These are phyloP conservation scores for Globisporangium iwayamae DNA, from an alignment of 352 stramenopile species.

Conservation along the genomic window DNA sequence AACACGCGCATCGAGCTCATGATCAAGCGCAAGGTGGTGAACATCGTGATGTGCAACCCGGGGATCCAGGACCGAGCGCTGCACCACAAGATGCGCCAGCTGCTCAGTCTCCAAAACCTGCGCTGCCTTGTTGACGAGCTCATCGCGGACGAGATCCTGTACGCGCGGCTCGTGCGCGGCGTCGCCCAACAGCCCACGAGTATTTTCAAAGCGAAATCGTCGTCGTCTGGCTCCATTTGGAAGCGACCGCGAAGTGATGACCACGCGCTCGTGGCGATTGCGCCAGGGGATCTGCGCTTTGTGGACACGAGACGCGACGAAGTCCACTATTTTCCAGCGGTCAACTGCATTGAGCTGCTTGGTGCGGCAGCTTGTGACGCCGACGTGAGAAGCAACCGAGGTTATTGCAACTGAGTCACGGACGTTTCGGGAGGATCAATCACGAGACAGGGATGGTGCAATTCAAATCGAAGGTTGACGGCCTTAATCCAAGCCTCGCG, in stretches of 20 bases:
- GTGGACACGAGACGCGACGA: slow-evolving; percentile 44
- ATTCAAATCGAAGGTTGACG: background rate
- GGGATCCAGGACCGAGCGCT: slow-evolving; percentile 59
- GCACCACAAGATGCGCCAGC: slow-evolving; percentile 67
- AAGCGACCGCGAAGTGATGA: slow-evolving; percentile 12
- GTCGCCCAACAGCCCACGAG: slow-evolving; percentile 13
- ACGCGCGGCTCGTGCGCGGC: slow-evolving; percentile 38
- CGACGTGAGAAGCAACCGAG: slow-evolving; percentile 21
- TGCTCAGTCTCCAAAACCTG: slow-evolving; percentile 71
- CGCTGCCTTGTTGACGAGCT: slow-evolving; percentile 66
- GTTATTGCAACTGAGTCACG: background rate
- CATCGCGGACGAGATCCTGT: slow-evolving; percentile 54
- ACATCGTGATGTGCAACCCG: slow-evolving; percentile 72
- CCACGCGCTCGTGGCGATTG: slow-evolving; percentile 21
- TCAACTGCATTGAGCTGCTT: slow-evolving; percentile 78
- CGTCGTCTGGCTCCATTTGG: background rate
- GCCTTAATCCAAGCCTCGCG: no score
- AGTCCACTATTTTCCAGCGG: slow-evolving; percentile 70
- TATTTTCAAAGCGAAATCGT: slow-evolving; percentile 25
- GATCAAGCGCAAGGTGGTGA: slow-evolving; percentile 78
- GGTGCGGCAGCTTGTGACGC: slow-evolving; percentile 54
- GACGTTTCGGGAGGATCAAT: background rate
- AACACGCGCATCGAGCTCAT: slow-evolving; percentile 53
- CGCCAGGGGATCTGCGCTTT: slow-evolving; percentile 41
- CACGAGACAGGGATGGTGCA: background rate